These are phyloP conservation scores for Elaphomyces granulatus DNA, from an alignment of 495 filamentous ascomycete species.

Conservation along the genomic window DNA sequence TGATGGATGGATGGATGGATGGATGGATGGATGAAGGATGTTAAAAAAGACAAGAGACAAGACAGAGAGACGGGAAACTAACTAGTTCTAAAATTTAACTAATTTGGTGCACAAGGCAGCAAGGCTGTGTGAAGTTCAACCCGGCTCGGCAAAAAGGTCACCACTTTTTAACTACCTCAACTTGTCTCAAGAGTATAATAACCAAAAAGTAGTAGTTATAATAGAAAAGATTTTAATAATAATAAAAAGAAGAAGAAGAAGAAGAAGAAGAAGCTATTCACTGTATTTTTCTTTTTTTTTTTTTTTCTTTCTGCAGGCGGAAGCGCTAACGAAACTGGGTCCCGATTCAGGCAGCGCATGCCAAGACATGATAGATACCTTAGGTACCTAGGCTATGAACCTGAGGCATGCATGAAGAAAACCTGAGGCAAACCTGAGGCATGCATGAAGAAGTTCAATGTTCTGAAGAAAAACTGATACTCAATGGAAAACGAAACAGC, in stretches of 20 bases:
- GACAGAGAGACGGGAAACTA: not conserved
- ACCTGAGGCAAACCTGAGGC: no score
- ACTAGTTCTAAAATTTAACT: not conserved
- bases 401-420: no score
- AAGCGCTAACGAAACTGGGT: no score
- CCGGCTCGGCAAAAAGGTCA: not conserved
- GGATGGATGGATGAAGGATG: not conserved
- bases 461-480: no score
- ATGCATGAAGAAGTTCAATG: no score
- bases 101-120: not conserved
- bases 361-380: no score
- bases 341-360: no score
- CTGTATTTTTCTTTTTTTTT: not conserved
- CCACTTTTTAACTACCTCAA: no score
- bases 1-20: conserved; percentile 7
- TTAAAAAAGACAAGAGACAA: not conserved
- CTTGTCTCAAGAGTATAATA: conserved; percentile 10
- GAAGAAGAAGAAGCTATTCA: conserved; percentile 4
- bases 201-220: conserved; percentile 7
- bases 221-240: conserved; percentile 2
- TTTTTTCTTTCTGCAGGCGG: not conserved
- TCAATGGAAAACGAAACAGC: no score
- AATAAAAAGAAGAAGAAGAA: conserved; percentile 4
- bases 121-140: not conserved
- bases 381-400: no score